Evolutionary conservation across 352 stramenopile species (phyloP), one percentile per base, ranked within the genome.

Genomic region (Phytopythium sindhum): DNA sequence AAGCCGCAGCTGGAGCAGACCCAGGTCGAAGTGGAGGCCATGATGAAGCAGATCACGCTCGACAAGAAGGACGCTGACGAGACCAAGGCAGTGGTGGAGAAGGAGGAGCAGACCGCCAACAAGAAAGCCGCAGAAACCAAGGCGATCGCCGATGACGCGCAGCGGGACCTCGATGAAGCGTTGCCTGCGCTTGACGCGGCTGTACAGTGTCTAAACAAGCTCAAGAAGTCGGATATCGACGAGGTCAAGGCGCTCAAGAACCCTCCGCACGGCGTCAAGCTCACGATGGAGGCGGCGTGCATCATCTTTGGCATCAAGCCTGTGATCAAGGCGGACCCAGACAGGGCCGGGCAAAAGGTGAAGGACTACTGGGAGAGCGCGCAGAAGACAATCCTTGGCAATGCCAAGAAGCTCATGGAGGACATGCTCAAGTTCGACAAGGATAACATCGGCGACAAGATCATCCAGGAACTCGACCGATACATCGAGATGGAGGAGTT

Each of bases 281-380:
- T 97, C 15, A 98, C 92, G 2, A 97, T 97, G 88, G 87, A 97
- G 64, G 88, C 91, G 6, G 90, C 87, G 6, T 98, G 93, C 60
- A 97, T 98, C 63, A 98, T 98, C 73, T 98, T 98, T 66, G 84
- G 85, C 26, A 95, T 98, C 68, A 98, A 98, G 61, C 93, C 86
- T 1, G 81, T 78, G 8, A 88, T 93, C 67, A 94, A 95, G 60
- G 87, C 85, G 0, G 86, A 96, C 53, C 88, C 93, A 0, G 91
- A 98, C 62, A 97, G 97, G 66, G 75, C 90, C 19, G 75, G 93
- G 1, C 75, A 98, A 76, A 96, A 98, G 61, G 64, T 96, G 15
- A 96, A 95, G 61, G 88, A 96, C 65, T 96, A 95, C 67, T 96
- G 88, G 88, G 88, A 95, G 58, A 93, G 84, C 60, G 88, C 88